Base-by-base conservation (phyloP, 1,139 yeast species). In the Pichia sp. region DNA sequence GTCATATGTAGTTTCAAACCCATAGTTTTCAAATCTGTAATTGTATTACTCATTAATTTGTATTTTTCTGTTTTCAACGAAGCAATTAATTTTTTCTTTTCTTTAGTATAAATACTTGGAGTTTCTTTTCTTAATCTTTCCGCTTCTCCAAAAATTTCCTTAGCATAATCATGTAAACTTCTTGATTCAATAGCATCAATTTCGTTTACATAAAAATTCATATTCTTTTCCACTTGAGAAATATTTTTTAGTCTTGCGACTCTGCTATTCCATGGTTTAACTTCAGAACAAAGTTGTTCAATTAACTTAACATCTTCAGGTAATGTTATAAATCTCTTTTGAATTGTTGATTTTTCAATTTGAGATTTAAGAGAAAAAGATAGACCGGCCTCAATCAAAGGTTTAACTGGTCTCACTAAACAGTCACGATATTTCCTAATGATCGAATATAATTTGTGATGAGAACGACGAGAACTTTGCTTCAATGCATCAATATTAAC, bases 401-500 rank as follows among this genome's bases (percentile, higher is more conserved):
- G 59, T 1, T 76, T 68, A 0, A 85, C 81, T 2, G 79, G 75
- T 31, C 73, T 73, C 4, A 75, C 66, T 27, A 92, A 66, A 37
- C 85, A 60, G 3, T 75, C 75, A 45, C 98, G 78, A 64, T 87
- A 92, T 63, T 88, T 89, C 54, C 92, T 76, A 8, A 92, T 86
- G 51, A 87, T 66, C 66, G 89, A 92, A 75, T 84, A 92, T 51
- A 94, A 78, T 58, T 75, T 81, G 55, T 81, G 79, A 63, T 94
- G 98, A 0, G 97, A 89, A 47, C 83, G 78, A 56, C 87, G 81
- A 4, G 98, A 92, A 68, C 96, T 87, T 66, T 90, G 97, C 58
- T 87, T 88, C 58, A 94, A 74, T 0, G 98, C 96, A 62, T 85
- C 95, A 43, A 89, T 81, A 60, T 94, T 94, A 10, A 90, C 92